Evolutionary conservation across 1,284 basidiomycete species (phyloP), one percentile per base, ranked within the genome.

Genomic region (Inonotus hispidus): DNA sequence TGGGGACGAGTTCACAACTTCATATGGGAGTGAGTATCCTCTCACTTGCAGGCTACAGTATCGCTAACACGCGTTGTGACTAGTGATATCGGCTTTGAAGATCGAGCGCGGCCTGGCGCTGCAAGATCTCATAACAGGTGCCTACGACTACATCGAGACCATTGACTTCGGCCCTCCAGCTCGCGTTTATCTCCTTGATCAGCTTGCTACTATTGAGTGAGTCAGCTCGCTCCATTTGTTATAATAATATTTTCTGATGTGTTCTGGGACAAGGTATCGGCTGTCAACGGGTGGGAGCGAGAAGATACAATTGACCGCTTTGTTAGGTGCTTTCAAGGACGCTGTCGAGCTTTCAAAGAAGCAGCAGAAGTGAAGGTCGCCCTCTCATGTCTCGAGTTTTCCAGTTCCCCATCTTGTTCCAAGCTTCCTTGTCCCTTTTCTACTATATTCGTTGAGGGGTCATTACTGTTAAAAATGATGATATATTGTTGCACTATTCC

Each of bases 291-390:
- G 97, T 2, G 95, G 90, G 1, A 95, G 79, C 64, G 97, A 99
- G 73, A 98, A 95, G 70, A 86, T 99, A 61, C 97, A 99, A 71
- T 73, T 99, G 60, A 93, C 93, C 1, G 95, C 94, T 0, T 74
- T 99, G 63, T 76, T 99, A 1, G 95, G 92, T 1, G 91, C 92
- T 8, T 96, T 98, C 78, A 99, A 99, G 74, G 88, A 93, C 58
- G 87, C 93, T 0, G 90, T 98, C 3, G 93, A 97, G 68, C 67
- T 90, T 55, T 80, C 84, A 21, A 72, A 78, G 19, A 63, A 59
- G 45, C n/a, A 32, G 32, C 2, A 59, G n/a, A n/a, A 56, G 19
- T 58, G 49, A 52, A 43, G 13, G 7, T 43, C 16, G 32, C 32
- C 4, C 8, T 8, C 8, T 32, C 32, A 32, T 32, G 32, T 32